phyloP scores from a whole-genome alignment of 164 flowering plant species.

The Vitis riparia region DNA sequence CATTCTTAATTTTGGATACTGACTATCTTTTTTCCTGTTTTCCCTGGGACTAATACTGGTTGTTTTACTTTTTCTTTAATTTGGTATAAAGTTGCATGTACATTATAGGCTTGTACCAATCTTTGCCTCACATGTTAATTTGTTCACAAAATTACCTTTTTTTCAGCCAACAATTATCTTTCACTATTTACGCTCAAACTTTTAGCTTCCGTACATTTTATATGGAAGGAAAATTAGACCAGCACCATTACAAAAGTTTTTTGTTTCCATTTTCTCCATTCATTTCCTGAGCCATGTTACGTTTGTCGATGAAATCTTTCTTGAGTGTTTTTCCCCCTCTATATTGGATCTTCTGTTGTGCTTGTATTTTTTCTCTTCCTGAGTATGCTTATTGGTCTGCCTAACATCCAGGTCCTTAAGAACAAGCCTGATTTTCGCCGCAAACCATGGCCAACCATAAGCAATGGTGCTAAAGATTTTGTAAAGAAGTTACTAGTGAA shows the following conservation, averaged over 20 bases:
- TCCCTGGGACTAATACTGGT: neutral
- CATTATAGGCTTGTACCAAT: too few relatives aligned
- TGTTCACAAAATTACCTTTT: too few relatives aligned
- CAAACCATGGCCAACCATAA: slow-evolving; percentile 97
- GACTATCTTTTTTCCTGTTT: neutral
- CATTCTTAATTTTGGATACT: slow-evolving; percentile 1
- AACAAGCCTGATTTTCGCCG: slow-evolving; percentile 95
- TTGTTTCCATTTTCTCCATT: too few relatives aligned
- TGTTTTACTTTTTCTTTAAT: neutral
- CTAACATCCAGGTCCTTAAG: slow-evolving; percentile 60
- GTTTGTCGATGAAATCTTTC: too few relatives aligned
- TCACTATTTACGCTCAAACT: too few relatives aligned
- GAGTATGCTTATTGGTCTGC: neutral
- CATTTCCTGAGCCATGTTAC: too few relatives aligned
- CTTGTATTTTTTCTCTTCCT: neutral
- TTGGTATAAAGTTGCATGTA: neutral
- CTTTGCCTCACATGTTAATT: too few relatives aligned
- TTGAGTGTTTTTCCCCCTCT: too few relatives aligned
- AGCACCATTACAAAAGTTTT: too few relatives aligned
- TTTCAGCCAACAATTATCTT: too few relatives aligned
- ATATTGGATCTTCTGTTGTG: neutral
- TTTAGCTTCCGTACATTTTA: too few relatives aligned
- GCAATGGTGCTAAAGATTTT: slow-evolving; percentile 89
- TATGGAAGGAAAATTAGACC: too few relatives aligned
- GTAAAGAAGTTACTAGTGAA: slow-evolving; percentile 87